A percentile compares a stretch with the other conserved stretches of the same genome.
Conservation (phyloP, 2,329 filamentous ascomycete species). For the Beauveria pseudobassiana region DNA sequence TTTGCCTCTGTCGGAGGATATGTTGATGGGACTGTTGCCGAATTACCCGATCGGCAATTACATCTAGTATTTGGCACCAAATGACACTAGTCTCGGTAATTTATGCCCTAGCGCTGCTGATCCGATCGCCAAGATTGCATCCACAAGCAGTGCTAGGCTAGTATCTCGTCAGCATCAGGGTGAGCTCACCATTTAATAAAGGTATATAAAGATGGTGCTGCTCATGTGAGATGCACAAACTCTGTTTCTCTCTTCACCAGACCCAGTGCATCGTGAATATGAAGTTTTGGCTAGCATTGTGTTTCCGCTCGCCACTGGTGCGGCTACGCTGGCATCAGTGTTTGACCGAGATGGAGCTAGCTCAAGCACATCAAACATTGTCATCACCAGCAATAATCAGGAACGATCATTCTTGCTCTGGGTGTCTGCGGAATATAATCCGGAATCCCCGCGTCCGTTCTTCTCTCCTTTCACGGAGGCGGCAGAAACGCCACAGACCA, state of each 20-base stretch:
- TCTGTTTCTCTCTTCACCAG: background rate
- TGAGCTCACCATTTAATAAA: background rate
- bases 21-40: background rate
- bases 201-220: background rate
- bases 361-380: background rate
- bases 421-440: conserved; percentile 28
- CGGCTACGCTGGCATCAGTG: background rate
- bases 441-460: conserved; percentile 24
- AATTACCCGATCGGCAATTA: background rate
- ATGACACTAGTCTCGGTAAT: background rate
- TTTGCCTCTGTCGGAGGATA: background rate
- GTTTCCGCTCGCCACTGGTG: background rate
- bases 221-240: background rate
- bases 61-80: background rate
- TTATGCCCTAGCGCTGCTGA: background rate
- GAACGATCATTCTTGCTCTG: conserved; percentile 27
- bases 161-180: background rate
- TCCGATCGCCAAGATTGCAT: background rate
- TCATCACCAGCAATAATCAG: conserved; percentile 4
- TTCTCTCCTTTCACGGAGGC: conserved; percentile 38
- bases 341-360: background rate
- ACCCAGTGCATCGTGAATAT: background rate
- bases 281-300: background rate
- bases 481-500: conserved; percentile 28
- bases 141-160: background rate